Evolutionary conservation across 2,329 filamentous ascomycete species (phyloP), one percentile per base, ranked within the genome.

Genomic region (Knoxdaviesia proteae): DNA sequence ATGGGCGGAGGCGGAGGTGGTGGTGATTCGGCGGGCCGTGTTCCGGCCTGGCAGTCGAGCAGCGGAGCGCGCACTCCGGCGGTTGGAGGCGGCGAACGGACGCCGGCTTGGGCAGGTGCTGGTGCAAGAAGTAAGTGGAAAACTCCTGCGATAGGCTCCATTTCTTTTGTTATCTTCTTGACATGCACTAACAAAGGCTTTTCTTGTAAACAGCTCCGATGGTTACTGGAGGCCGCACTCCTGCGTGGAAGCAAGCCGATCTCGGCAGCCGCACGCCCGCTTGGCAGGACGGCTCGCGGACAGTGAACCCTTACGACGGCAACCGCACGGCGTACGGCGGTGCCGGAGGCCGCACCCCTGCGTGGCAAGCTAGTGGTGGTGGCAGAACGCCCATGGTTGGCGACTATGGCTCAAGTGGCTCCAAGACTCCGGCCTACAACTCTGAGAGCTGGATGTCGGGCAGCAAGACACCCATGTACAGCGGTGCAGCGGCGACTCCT

Each of bases 391-490:
- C 82, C 43, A 73, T 74, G 1, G 64, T 67, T 9, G 71, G 79
- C 52, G 66, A 68, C 20, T 82, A 80, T 52, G 72, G 68, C 43
- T 20, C 20, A 20, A 67, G 70, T 44, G 78, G 79, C 6, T 77
- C 74, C n/a, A 79, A 75, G 52, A 80, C 74, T 8, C 77, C 71
- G 38, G 80, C 68, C 42, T 84, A 77, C 50, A 58, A 61, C 36
- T 60, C 63, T 42, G 77, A 80, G 46, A 64, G 69, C 33, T 83
- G 80, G 64, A 73, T 65, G 9, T 65, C 70, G 4, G 75, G 80
- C 6, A 80, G 79, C 32, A 83, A 87, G 57, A 92, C 84, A 1
- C 86, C 86, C 3, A 77, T 74, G 1, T 86, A 81, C 54, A 73
- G 70, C 31, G 64, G 61, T 6, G 70, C 70, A 3, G 71, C 71